Conservation (phyloP, 148 eudicot genomes). For the Euryodendron excelsum region DNA sequence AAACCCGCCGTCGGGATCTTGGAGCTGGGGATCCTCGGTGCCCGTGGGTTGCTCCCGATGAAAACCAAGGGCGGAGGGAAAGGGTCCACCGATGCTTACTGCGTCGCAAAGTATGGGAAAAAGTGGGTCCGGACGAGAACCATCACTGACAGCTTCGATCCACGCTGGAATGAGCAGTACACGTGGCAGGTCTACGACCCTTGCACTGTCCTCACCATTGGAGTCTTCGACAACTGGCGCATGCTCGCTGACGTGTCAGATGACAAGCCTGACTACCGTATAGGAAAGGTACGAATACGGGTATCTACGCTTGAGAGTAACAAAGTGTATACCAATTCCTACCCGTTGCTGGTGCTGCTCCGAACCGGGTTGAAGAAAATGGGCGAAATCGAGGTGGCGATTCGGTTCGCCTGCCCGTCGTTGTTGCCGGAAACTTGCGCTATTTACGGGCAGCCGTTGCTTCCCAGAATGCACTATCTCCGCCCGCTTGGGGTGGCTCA, state of each 20-base stretch:
- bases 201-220: slow-evolving; percentile 84
- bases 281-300: slow-evolving; percentile 84
- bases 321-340: slow-evolving; percentile 78
- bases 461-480: slow-evolving; percentile 88
- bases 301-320: slow-evolving; percentile 90
- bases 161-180: slow-evolving; percentile 99
- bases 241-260: slow-evolving; percentile 56
- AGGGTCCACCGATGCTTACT: slow-evolving; percentile 93
- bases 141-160: slow-evolving; percentile 70
- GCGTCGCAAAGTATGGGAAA: slow-evolving; percentile 96
- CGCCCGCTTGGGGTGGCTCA: slow-evolving; percentile 92
- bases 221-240: slow-evolving; percentile 92
- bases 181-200: slow-evolving; percentile 99
- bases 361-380: slow-evolving; percentile 77
- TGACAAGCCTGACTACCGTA: slow-evolving; percentile 65
- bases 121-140: slow-evolving; percentile 96
- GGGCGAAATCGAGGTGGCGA: slow-evolving; percentile 91
- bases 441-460: slow-evolving; percentile 77
- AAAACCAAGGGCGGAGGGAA: slow-evolving; percentile 71
- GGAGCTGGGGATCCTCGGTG: slow-evolving; percentile 91
- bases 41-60: slow-evolving; percentile 85
- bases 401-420: slow-evolving; percentile 79
- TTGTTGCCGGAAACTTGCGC: slow-evolving; percentile 81
- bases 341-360: slow-evolving; percentile 65
- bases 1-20: slow-evolving; percentile 76